Evolutionary conservation across 768 basidiomycete species (phyloP), one percentile per base, ranked within the genome.

Genomic region (Phylloporus scabripes): DNA sequence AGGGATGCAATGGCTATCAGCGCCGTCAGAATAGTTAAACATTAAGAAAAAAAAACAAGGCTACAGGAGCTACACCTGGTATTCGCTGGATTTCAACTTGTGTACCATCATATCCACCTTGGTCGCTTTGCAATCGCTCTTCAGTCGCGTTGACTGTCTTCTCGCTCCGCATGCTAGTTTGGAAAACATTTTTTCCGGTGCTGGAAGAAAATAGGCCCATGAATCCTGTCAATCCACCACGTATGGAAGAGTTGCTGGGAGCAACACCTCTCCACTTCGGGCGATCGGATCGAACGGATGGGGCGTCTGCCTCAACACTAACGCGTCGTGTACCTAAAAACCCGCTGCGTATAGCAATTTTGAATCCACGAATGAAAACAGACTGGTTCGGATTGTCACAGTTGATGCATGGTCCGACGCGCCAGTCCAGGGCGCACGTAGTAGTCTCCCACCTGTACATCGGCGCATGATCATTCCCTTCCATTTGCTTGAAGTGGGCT

Each of bases 361-460:
- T 64, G 34, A 60, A 60, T 7, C 65, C 65, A 4, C 53, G 56
- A 8, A 67, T 60, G 15, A 67, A 66, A 1, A 66, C 52, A 1
- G 56, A 23, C 38, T 67, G 66, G 17, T 65, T 65, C 6, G 54
- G 45, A 0, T 24, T 17, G 0, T 26, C 45, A n/a, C 37, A 28
- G 2, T 40, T 10, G 0, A 24, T 31, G 1, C 2, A 3, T 7
- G 59, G 58, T 7, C 58, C 58, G 1, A 29, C 47, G 5, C 55
- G 58, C 49, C 48, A 50, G 6, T 57, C 50, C 1, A 57, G 1
- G 3, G 49, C 23, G 4, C 45, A 42, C 6, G 42, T 51, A 29
- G 42, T 51, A 0, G 51, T 48, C 7, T 56, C 49, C 57, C 60
- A 58, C 0, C 33, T 40, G 12, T 50, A 62, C 1, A 32, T 38